Base-by-base conservation (phyloP, 176 grass and related monocot species). In the Stipa capillata region DNA sequence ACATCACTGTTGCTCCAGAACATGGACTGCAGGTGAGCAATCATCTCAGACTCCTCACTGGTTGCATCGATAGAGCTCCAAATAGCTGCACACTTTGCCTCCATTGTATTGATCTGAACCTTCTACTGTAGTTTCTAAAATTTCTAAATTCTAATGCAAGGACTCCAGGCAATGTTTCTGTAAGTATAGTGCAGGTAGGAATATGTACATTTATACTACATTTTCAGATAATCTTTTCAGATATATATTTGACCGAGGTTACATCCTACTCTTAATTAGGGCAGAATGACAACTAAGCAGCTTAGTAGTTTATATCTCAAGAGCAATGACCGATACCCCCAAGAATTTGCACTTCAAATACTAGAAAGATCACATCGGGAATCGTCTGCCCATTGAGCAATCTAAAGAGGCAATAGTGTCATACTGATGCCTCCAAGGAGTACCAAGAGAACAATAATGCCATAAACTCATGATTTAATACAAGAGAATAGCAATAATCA, bases 11-110 rank as follows among this genome's bases (percentile, higher is more conserved):
- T 63, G 79, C 66, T 34, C 80, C 80, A 88, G 39, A 83, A 79
- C 80, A 88, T 88, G 18, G 86, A 83, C 58, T 83, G 58, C 48
- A 88, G 57, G 31, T 88, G 80, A 66, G 74, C 74, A 83, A 83
- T 78, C 80, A 83, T 83, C 66, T 88, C 86, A 79, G 86, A 88
- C 72, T 83, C 80, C 57, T 88, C 86, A 1, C 49, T 73, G 14
- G 14, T 79, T 11, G 33, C 45, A 53, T 79, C 34, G 9, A 14
- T 33, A 7, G 47, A 29, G 61, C 77, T 53, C 74, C 74, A 88
- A 47, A 55, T 24, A 15, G 58, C 15, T 49, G 39, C 40, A 29
- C 17, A 78, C 6, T 78, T 83, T 1, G 57, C 80, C 40, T 88
- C 80, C 86, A 88, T 88, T 58, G 21, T 73, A 10, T 8, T 58